A percentile compares a stretch with the other conserved stretches of the same genome.
Evolutionary conservation across 768 basidiomycete species (phyloP).

Genomic region (Phylloporus rhodoxanthus): DNA sequence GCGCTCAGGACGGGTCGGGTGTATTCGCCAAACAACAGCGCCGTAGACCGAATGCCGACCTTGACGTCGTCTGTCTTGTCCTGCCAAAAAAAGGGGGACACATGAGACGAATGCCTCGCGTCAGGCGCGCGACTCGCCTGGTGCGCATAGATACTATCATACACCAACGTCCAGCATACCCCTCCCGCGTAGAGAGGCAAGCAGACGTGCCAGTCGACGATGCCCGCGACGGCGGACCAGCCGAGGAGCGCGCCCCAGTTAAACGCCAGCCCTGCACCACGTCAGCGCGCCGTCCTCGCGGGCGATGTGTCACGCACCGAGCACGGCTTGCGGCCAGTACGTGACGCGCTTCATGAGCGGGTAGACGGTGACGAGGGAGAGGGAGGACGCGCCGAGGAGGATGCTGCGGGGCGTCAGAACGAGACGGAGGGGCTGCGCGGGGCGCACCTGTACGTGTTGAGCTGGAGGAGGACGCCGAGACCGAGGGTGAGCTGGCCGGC

Average conservation of each 20-base stretch:
- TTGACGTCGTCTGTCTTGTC: constrained; percentile 88
- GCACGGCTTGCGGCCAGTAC: constrained; percentile 93
- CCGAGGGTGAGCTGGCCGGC: constrained; percentile 77
- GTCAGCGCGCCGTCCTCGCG: background rate
- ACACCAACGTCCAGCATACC: constrained; percentile 90
- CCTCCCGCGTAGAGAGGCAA: constrained; percentile 88
- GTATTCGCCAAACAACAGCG: constrained; percentile 77
- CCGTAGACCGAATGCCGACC: constrained; percentile 90
- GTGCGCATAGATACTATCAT: constrained; percentile 97
- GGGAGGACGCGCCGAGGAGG: constrained; percentile 82
- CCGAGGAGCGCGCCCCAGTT: constrained; percentile 97
- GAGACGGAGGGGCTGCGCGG: background rate
- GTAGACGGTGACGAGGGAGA: constrained; percentile 83
- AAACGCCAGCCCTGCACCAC: constrained; percentile 72
- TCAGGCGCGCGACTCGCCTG: constrained; percentile 50
- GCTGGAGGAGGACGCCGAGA: constrained; percentile 77
- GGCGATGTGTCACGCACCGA: constrained; percentile 49
- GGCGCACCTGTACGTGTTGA: constrained; percentile 91
- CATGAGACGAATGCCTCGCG: background rate
- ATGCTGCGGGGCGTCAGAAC: constrained; percentile 48
- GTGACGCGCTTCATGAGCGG: constrained; percentile 97
- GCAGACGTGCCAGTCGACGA: constrained; percentile 75
- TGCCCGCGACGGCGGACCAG: constrained; percentile 88
- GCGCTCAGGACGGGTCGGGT: constrained; percentile 70
- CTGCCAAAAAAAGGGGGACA: constrained; percentile 38